Base-by-base conservation (phyloP, 768 basidiomycete species). In the Kwoniella bestiolae region DNA sequence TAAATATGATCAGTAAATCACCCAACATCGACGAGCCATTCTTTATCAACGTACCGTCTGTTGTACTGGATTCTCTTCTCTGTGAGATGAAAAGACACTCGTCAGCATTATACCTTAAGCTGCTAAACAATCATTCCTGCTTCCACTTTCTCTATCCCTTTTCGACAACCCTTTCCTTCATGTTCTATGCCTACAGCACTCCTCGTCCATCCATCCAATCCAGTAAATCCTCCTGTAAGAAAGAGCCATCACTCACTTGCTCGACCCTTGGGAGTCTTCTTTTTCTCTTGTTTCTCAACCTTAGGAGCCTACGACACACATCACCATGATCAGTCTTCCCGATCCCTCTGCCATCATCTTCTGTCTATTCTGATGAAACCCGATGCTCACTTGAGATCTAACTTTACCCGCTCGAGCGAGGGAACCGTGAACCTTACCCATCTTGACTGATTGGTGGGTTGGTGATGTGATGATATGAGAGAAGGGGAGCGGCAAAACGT, bases 361-460 rank as follows among this genome's bases (percentile, higher is more conserved):
- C 3, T 50, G 9, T 60, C 63, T 29, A 26, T 38, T 58, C 56
- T 32, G 31, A 51, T 65, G 23, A 29, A 46, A 41, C 2, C 18
- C 35, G 29, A 55, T 47, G 67, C 76, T 63, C 70, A 77, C 76
- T 58, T 94, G 92, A 76, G 91, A 92, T 85, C 93, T 96, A 86
- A 97, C 95, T 88, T 98, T 97, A 83, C 94, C 94, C 82, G 94
- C 94, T 86, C 94, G 94, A 85, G 94, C 94, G 85, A 95, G 93
- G 82, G 94, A 97, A 83, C 94, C 94, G 90, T 97, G 94, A 85
- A 95, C 94, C 75, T 80, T 80, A 72, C 79, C 79, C 79, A 80
- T 80, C 57, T 65, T 80, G 79, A 45, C 60, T 71, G 12, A 34
- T 32, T 21, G 52, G 5, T 55, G 52, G 59, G 8, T 2, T 64